These are phyloP conservation scores for Mrakia gelida DNA, from an alignment of 768 basidiomycete genomes.

Conservation along the genomic window DNA sequence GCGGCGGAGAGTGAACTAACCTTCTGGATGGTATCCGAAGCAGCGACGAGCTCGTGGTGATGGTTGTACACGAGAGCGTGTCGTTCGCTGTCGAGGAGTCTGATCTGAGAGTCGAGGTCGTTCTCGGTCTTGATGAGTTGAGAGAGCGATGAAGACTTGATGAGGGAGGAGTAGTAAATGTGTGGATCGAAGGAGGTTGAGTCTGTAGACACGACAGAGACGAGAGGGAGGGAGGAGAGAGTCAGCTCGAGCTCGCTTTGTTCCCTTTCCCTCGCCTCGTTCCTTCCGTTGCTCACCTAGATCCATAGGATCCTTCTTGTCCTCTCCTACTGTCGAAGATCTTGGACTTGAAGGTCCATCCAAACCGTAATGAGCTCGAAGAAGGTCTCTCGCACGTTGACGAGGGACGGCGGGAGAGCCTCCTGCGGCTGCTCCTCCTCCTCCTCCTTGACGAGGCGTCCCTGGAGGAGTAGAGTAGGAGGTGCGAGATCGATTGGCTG, in stretches of 20 bases:
- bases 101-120: constrained; percentile 59
- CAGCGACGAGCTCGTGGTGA: constrained; percentile 90
- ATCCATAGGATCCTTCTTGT: constrained; percentile 14
- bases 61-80: constrained; percentile 92
- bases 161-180: constrained; percentile 77
- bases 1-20: constrained; percentile 45
- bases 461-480: neutral
- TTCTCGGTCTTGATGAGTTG: constrained; percentile 73
- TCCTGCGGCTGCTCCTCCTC: no score
- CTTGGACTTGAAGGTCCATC: neutral
- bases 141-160: constrained; percentile 71
- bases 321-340: neutral
- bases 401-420: neutral
- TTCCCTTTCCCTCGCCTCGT: neutral
- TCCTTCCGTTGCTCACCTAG: constrained; percentile 3
- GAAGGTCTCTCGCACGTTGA: constrained; percentile 18
- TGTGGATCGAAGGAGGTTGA: constrained; percentile 77
- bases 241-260: neutral
- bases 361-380: constrained; percentile 22
- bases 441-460: neutral
- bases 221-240: no score
- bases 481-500: neutral
- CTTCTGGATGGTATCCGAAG: constrained; percentile 82
- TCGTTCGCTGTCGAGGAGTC: constrained; percentile 77
- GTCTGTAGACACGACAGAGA: constrained; percentile 49